phyloP scores from a whole-genome alignment of 1,139 yeast species.

The Suhomyces guaymorum region DNA sequence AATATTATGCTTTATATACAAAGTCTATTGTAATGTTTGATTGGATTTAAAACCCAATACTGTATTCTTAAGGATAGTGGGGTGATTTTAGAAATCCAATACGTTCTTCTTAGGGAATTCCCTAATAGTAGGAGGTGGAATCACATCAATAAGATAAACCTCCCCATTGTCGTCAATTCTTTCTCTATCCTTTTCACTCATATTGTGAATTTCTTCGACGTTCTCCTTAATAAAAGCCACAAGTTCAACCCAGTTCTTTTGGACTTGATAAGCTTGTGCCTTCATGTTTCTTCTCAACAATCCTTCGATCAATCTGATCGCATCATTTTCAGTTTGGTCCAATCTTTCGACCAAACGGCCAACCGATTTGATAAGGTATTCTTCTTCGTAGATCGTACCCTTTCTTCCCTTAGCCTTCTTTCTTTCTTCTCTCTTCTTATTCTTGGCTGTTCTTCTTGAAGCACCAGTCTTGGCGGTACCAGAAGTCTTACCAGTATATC shows the following conservation, averaged over 20 bases:
- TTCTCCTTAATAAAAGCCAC: slow-evolving; percentile 55
- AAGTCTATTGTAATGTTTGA: not conserved
- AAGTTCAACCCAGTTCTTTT: slow-evolving; percentile 64
- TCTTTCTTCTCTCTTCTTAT: slow-evolving; percentile 91
- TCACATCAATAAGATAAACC: slow-evolving; percentile 71
- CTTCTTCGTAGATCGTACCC: slow-evolving; percentile 97
- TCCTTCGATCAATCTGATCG: slow-evolving; percentile 69
- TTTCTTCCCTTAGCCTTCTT: slow-evolving; percentile 96
- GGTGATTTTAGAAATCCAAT: slow-evolving; percentile 55
- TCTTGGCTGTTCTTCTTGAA: slow-evolving; percentile 86
- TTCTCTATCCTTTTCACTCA: slow-evolving; percentile 83
- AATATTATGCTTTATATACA: not conserved
- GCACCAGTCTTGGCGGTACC: slow-evolving; percentile 98
- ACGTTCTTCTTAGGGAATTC: slow-evolving; percentile 59
- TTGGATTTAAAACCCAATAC: too few species aligned
- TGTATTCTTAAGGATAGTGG: too few species aligned
- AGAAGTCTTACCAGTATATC: slow-evolving; percentile 92
- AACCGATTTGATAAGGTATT: slow-evolving; percentile 82
- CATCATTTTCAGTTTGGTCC: slow-evolving; percentile 73
- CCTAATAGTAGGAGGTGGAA: slow-evolving; percentile 61
- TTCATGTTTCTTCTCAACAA: slow-evolving; percentile 70
- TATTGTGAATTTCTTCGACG: slow-evolving; percentile 71
- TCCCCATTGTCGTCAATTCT: slow-evolving; percentile 88
- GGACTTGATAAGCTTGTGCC: slow-evolving; percentile 83
- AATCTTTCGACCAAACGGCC: slow-evolving; percentile 86